phyloP scores from a whole-genome alignment of 345 rosid genomes.

The Litchi chinensis region DNA sequence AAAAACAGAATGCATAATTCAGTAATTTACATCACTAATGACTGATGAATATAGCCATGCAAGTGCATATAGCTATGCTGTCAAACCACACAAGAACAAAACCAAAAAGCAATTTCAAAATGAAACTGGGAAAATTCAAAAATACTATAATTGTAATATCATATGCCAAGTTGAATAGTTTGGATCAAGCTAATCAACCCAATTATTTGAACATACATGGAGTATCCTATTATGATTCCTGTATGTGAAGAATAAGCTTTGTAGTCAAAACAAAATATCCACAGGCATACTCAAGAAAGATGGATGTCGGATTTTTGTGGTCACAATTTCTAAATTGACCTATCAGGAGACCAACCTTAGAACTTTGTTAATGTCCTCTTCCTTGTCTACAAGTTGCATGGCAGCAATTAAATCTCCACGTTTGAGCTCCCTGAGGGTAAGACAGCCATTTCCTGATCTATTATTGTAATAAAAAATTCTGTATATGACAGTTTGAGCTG shows the following conservation, averaged over 20 bases:
- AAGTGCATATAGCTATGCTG: neutral
- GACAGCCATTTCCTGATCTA: conserved; percentile 85
- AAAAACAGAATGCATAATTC: neutral
- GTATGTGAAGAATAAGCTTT: neutral
- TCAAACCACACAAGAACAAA: neutral
- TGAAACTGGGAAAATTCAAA: neutral
- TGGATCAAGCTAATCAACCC: neutral
- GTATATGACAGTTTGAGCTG: conserved; percentile 98
- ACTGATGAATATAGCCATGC: neutral
- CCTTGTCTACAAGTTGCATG: conserved; percentile 88
- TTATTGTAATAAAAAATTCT: conserved; percentile 87
- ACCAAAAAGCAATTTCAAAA: neutral
- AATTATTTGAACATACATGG: neutral
- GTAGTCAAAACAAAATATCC: neutral
- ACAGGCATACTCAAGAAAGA: neutral
- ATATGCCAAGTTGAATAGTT: neutral
- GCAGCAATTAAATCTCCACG: conserved; percentile 84
- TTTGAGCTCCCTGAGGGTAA: conserved; percentile 86
- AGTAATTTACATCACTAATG: neutral
- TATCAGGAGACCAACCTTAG: conserved; percentile 55
- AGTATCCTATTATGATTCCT: neutral
- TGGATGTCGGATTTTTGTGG: neutral
- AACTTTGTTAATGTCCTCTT: conserved; percentile 88
- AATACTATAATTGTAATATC: neutral
- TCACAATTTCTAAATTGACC: neutral